Evolutionary conservation across 345 rosid species (phyloP), one percentile per base, ranked within the genome.

Genomic region (Salix exigua): DNA sequence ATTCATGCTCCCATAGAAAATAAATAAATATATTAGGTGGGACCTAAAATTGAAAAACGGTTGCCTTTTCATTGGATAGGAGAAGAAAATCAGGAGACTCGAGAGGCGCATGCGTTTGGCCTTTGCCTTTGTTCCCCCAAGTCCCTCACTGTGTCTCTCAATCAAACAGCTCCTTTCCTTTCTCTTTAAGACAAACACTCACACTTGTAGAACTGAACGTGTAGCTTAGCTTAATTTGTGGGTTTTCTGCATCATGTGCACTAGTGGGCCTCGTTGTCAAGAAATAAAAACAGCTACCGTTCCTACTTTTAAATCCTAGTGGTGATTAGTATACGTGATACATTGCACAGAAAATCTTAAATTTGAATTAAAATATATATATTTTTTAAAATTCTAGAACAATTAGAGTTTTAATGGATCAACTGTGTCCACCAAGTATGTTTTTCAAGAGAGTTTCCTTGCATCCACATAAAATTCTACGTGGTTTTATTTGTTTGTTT

Each of bases 381-480:
- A 4, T 33, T 4, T 33, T 4, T 0, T 33, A 33, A 33, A 0
- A 33, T 0, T 33, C 6, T 33, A 4, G 6, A 5, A 33, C 0
- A 4, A 4, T 33, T 5, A 33, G 35, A 0, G 0, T 4, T 33
- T 33, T 33, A 33, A 0, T 33, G 1, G 6, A 0, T 31, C 5
- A 31, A 0, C 0, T 31, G 33, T 31, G 33, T 1, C 0, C 1
- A 33, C 1, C 0, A 33, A 33, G 0, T 33, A 33, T 33, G 0
- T 33, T 33, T 33, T 4, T 4, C 0, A 5, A 33, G 1, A 33
- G 6, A 33, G 7, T 33, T 33, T 4, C 1, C 6, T 33, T 4
- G 6, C 6, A 1, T 5, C 7, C 37, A 33, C 1, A 33, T 5
- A 33, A 33, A 33, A 0, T 33, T 44, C 4, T 12, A 44, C 16